phyloP scores from a whole-genome alignment of 345 rosid species.

The Gossypium longicalyx region DNA sequence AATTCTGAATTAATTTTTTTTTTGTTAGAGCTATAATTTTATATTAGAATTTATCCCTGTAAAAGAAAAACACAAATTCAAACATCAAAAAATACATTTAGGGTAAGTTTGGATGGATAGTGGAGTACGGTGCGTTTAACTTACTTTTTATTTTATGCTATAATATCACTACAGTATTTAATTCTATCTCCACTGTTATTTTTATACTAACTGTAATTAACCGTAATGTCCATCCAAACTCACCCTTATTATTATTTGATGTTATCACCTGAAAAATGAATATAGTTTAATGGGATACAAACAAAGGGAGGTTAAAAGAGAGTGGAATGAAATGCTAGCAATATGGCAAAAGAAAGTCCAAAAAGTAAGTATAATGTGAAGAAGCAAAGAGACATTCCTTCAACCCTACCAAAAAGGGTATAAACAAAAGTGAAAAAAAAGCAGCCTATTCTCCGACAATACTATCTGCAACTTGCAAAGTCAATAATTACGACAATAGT shows the following conservation, averaged over 20 bases:
- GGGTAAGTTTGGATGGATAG: no score
- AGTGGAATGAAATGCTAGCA: not conserved
- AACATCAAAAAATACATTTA: no score
- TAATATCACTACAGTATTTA: no score
- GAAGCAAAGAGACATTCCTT: not conserved
- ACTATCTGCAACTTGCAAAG: not conserved
- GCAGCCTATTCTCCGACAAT: not conserved
- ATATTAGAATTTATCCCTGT: no score
- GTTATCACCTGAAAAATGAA: no score
- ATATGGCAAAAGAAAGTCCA: not conserved
- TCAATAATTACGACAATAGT: not conserved
- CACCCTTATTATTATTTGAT: no score
- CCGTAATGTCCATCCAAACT: rapidly evolving
- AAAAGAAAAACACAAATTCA: no score
- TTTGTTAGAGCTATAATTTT: no score
- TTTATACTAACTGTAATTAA: no score
- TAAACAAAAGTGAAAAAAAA: not conserved
- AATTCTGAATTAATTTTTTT: no score
- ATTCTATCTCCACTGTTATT: rapidly evolving
- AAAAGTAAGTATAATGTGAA: not conserved
- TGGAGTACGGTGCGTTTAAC: rapidly evolving
- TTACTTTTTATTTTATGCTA: no score
- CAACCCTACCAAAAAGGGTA: not conserved
- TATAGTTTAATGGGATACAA: not conserved
- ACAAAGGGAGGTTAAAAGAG: not conserved